These are phyloP conservation scores for Populus simonii DNA, from an alignment of 345 rosid genomes.

Conservation along the genomic window DNA sequence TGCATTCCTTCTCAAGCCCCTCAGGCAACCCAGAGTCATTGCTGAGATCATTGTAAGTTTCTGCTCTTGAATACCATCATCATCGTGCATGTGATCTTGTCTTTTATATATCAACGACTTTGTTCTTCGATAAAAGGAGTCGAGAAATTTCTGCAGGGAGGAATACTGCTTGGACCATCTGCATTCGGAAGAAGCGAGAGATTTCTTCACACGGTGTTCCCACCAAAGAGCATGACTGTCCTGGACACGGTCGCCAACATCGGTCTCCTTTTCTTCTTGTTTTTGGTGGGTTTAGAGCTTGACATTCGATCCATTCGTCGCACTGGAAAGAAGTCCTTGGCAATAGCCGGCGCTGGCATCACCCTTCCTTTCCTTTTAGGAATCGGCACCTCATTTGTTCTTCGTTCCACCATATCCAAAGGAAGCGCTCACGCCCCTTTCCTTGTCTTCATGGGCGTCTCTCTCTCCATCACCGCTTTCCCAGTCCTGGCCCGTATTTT, in stretches of 20 bases:
- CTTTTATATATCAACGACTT: not conserved
- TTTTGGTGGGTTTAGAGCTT: constrained; percentile 79
- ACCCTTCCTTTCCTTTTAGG: constrained; percentile 61
- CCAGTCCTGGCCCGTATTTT: constrained; percentile 46
- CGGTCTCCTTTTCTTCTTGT: constrained; percentile 74
- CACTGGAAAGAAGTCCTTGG: constrained; percentile 58
- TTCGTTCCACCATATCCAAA: constrained; percentile 49
- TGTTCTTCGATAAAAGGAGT: too few relatives aligned
- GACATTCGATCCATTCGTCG: constrained; percentile 56
- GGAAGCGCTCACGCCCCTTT: constrained; percentile 45
- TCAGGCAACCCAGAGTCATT: constrained; percentile 69
- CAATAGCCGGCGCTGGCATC: constrained; percentile 64
- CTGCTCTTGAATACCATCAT: not conserved
- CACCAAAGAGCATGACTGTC: constrained; percentile 56
- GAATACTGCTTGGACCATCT: constrained; percentile 78
- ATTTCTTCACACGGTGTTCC: constrained; percentile 52
- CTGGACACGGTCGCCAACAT: constrained; percentile 72
- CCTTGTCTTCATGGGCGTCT: constrained; percentile 52
- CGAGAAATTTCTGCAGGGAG: constrained; percentile 45
- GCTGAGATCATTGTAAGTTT: constrained; percentile 74
- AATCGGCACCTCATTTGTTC: constrained; percentile 58
- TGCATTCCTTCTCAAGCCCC: constrained; percentile 55
- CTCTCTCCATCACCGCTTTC: constrained; percentile 50
- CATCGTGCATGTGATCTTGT: not conserved
- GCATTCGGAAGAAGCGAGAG: constrained; percentile 60